phyloP scores from a whole-genome alignment of 2,329 filamentous ascomycete genomes.

The Trichoderma citrinoviride region DNA sequence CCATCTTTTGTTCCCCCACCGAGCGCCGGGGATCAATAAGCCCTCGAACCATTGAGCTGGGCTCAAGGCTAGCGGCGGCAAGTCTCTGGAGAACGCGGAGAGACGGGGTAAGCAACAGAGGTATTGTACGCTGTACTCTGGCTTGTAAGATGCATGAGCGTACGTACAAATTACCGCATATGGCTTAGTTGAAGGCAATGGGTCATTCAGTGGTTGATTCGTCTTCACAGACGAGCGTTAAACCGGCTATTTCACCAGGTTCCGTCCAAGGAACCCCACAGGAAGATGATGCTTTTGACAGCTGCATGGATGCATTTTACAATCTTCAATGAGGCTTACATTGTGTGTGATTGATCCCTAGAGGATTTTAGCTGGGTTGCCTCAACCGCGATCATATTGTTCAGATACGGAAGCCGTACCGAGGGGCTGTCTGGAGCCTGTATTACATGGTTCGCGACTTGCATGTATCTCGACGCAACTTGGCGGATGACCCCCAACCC shows the following conservation, averaged over 20 bases:
- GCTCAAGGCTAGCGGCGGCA: conserved; percentile 14
- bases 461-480: neutral
- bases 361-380: neutral
- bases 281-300: neutral
- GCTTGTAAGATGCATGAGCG: neutral
- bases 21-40: conserved; percentile 13
- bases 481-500: conserved; percentile 16
- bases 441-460: neutral
- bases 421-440: neutral
- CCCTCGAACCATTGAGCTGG: conserved; percentile 13
- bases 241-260: neutral
- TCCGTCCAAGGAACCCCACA: neutral
- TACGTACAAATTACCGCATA: conserved; percentile 2
- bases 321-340: neutral
- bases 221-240: neutral
- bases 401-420: neutral
- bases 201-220: neutral
- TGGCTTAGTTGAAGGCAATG: neutral
- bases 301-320: neutral
- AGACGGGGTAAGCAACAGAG: neutral
- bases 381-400: neutral
- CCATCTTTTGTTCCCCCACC: conserved; percentile 17
- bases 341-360: neutral
- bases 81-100: conserved; percentile 10
- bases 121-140: neutral